Base-by-base conservation (phyloP, 129 eudicot species). In the Helianthus tuberosus region DNA sequence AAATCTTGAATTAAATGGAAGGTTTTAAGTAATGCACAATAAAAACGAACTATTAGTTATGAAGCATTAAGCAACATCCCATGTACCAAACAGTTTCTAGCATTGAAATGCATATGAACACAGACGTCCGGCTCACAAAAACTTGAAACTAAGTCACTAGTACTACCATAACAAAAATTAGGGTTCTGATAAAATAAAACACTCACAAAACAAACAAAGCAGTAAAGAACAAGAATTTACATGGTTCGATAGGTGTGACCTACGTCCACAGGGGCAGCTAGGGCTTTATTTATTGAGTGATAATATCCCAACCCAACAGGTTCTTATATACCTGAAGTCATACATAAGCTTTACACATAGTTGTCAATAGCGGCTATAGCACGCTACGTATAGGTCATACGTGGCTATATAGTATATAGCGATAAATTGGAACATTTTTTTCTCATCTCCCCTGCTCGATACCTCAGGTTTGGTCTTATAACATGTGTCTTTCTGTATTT, bases 71-170 rank as follows among this genome's bases (percentile, higher is more conserved):
- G 27, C 25, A 20, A 13, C 13, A 55, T 55, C 66, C 51, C 66
- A 15, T 17, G 61, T 58, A 54, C 29, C 16, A 41, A 41, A 72
- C 76, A 41, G 47, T 44, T 68, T 57, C 52, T 43, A 17, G 50
- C 64, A 70, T 54, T 58, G 57, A 46, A 72, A 10, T 72, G 67
- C 32, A 41, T 32, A 46, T 64, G 13, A 74, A 53, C 35, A 64
- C 39, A 55, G 1, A 16, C 1, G 17, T 71, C 20, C 54, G 53
- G 49, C 12, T 15, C 49, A 62, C 43, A 43, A 27, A n/a, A 54
- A 66, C 74, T 25, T 32, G 14, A 76, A 60, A 76, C 49, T 0
- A 13, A 0, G 11, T 32, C 36, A 32, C 36, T 32, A 43, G 23
- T 20, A 66, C 66, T 20, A 20, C 23, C 23, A 35, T 73, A 43